Evolutionary conservation across 352 stramenopile species (phyloP), one percentile per base, ranked within the genome.

Genomic region (Pythium rhizo-oryzae): DNA sequence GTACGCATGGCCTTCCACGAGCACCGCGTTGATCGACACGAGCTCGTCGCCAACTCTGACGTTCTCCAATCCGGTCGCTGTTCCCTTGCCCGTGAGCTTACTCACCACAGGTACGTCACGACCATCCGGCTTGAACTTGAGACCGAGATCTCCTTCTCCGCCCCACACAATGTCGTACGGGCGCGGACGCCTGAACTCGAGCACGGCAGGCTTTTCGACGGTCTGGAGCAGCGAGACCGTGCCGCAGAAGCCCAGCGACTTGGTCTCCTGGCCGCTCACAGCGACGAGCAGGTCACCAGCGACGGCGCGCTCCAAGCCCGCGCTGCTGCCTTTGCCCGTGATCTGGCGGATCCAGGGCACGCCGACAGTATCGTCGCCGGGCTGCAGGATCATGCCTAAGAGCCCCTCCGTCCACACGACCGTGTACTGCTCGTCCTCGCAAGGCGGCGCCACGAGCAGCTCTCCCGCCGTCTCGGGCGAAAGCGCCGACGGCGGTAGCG

Each of bases 261-360:
- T 96, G 35, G 87, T 96, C 62, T 93, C 85, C 66, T 93, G 84
- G 19, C 87, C 87, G 49, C 94, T 96, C 25, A 96, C 87, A 4
- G 85, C 87, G 25, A 96, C 85, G 7, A 96, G 65, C 60, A 96
- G 77, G 61, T 96, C 87, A 19, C 87, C 87, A 24, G 94, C 83
- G 4, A 77, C 82, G 1, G 87, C 87, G 52, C 84, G 76, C 57
- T 96, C 87, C 82, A 96, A 94, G 56, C 87, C 87, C 8, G 87
- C 93, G 39, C 87, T 85, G 9, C 81, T 81, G 39, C 87, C 87
- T 75, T 94, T 95, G 65, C 87, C 87, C 52, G 81, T 89, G 72
- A 96, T 96, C 72, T 96, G 94, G 60, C 87, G 87, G 62, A 96
- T 94, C 62, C 87, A 96, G 41, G 87, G 87, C 37, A 96, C 85